Evolutionary conservation across 768 basidiomycete genomes (phyloP).

Genomic region (Podaxis mareebaensis): DNA sequence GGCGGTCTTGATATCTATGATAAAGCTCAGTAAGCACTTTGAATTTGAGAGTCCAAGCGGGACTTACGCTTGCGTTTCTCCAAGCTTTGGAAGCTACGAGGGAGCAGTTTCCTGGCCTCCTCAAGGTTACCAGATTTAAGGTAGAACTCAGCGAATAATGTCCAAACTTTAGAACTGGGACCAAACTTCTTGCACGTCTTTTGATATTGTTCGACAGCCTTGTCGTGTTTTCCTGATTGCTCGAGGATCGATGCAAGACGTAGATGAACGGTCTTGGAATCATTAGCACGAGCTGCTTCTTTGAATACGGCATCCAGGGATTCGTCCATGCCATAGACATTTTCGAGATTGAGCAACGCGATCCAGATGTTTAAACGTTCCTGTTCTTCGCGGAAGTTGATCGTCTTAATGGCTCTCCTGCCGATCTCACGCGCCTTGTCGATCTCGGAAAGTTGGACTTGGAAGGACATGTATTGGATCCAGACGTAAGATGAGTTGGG

Average conservation of each 20-base stretch:
- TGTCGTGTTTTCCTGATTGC: conserved; percentile 82
- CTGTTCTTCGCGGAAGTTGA: conserved; percentile 94
- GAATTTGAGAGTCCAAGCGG: neutral
- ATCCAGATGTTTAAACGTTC: conserved; percentile 98
- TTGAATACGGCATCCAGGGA: conserved; percentile 81
- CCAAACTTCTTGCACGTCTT: conserved; percentile 93
- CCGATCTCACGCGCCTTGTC: conserved; percentile 92
- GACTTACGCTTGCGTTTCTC: conserved; percentile 91
- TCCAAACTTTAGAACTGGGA: conserved; percentile 93
- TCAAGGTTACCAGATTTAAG: conserved; percentile 73
- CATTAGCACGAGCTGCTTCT: conserved; percentile 87
- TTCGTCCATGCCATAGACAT: conserved; percentile 85
- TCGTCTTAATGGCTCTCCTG: conserved; percentile 78
- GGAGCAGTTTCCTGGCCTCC: conserved; percentile 81
- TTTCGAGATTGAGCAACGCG: conserved; percentile 93
- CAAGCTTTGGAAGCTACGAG: conserved; percentile 85
- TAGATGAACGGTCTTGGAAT: conserved; percentile 88
- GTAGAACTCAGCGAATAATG: conserved; percentile 81
- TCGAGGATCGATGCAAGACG: conserved; percentile 84
- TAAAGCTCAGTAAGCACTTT: neutral
- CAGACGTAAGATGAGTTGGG: conserved; percentile 98
- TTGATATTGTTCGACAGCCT: conserved; percentile 91
- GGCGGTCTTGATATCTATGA: conserved; percentile 89
- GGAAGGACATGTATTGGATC: conserved; percentile 99
- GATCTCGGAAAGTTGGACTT: conserved; percentile 92